These are phyloP conservation scores for Kodamaea suecica DNA, from an alignment of 1,139 yeast species.

Conservation along the genomic window DNA sequence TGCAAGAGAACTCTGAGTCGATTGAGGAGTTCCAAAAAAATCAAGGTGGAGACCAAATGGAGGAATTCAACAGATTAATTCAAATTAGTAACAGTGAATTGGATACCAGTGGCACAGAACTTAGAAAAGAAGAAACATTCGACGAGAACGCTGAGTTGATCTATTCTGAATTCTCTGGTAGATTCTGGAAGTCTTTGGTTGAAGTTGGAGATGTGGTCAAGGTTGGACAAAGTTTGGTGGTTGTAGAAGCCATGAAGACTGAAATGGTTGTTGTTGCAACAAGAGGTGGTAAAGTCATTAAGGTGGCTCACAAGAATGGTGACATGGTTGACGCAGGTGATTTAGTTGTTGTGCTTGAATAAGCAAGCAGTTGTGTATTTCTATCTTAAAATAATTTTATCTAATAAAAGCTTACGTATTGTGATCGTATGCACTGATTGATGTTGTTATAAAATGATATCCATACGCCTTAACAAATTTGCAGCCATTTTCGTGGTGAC, in stretches of 20 bases:
- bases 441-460: too few species aligned
- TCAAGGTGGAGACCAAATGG: conserved; percentile 78
- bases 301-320: conserved; percentile 78
- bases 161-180: conserved; percentile 90
- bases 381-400: background rate
- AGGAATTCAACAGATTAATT: conserved; percentile 78
- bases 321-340: conserved; percentile 98
- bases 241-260: conserved; percentile 97
- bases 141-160: conserved; percentile 78
- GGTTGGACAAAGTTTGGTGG: conserved; percentile 76
- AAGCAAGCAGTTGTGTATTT: conserved; percentile 6
- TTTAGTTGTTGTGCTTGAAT: conserved; percentile 72
- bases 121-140: conserved; percentile 48
- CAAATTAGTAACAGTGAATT: conserved; percentile 81
- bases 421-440: background rate
- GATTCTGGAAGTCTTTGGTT: conserved; percentile 93
- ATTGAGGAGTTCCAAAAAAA: conserved; percentile 65
- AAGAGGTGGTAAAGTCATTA: conserved; percentile 69
- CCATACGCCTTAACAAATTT: too few species aligned
- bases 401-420: background rate
- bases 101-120: conserved; percentile 44
- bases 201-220: conserved; percentile 74
- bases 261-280: conserved; percentile 87
- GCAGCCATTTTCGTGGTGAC: too few species aligned
- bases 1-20: conserved; percentile 65